phyloP scores from a whole-genome alignment of 306 rosid genomes.

The Arachis hypogaea region DNA sequence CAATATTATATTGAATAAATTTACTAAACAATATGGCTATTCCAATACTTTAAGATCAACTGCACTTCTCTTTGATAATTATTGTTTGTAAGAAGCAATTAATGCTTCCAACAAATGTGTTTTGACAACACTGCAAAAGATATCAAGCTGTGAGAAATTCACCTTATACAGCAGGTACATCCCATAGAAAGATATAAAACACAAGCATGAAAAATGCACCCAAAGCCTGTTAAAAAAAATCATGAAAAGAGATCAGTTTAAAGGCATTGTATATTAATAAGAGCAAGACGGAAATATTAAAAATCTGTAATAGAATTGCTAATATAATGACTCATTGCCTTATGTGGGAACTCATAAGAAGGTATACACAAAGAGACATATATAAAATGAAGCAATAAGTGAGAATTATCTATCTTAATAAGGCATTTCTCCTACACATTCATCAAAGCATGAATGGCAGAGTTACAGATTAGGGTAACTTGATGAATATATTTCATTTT shows the following conservation, averaged over 20 bases:
- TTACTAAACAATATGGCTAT: conserved; percentile 22
- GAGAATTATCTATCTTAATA: not conserved
- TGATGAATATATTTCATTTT: not conserved
- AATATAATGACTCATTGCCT: not conserved
- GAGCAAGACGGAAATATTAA: conserved; percentile 10
- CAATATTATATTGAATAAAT: conserved; percentile 34
- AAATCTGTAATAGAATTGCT: not conserved
- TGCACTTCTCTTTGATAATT: not conserved
- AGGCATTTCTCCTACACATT: not conserved
- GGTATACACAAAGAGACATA: not conserved
- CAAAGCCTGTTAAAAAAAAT: conserved; percentile 73
- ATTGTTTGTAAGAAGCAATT: not conserved
- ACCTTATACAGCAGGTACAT: conserved; percentile 79
- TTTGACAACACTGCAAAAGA: conserved; percentile 16
- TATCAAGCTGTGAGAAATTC: conserved; percentile 39
- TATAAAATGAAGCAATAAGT: no score
- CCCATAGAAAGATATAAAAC: conserved; percentile 84
- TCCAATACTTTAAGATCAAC: conserved; percentile 13
- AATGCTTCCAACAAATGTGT: conserved; percentile 17
- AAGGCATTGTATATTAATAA: not conserved
- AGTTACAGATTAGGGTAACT: not conserved
- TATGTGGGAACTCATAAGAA: not conserved
- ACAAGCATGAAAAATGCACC: conserved; percentile 83
- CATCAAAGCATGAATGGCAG: not conserved
- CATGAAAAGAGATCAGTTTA: conserved; percentile 32